Conservation (phyloP, 2,329 filamentous ascomycete genomes). For the Hypoxylon sp. region DNA sequence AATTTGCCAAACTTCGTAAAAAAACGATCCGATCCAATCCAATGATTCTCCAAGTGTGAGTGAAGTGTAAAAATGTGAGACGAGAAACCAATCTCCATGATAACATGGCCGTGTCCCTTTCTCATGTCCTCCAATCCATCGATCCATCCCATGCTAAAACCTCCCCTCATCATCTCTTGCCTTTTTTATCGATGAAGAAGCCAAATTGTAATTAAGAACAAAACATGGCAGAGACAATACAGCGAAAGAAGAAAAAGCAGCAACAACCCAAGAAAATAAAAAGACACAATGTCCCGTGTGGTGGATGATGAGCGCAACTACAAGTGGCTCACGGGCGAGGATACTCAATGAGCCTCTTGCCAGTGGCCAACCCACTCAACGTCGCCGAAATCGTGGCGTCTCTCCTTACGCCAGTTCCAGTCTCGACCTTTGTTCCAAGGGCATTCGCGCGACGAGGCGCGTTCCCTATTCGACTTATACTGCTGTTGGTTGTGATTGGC, state of each 20-base stretch:
- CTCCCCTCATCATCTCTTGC: slow-evolving; percentile 37
- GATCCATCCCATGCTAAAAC: slow-evolving; percentile 6
- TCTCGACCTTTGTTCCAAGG: slow-evolving; percentile 67
- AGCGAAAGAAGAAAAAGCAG: slow-evolving; percentile 40
- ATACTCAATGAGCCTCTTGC: slow-evolving; percentile 63
- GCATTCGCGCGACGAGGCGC: slow-evolving; percentile 56
- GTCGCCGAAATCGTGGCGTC: slow-evolving; percentile 74
- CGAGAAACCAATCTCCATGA: too few relatives aligned
- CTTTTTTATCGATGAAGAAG: too few relatives aligned
- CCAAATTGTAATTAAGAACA: slow-evolving; percentile 45
- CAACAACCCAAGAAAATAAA: slow-evolving; percentile 36
- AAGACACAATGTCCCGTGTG: slow-evolving; percentile 40
- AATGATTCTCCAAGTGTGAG: too few relatives aligned
- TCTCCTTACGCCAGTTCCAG: slow-evolving; percentile 70
- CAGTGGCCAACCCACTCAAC: slow-evolving; percentile 96
- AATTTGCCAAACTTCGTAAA: slow-evolving; percentile 45
- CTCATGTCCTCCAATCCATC: slow-evolving; percentile 1
- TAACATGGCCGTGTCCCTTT: too few relatives aligned
- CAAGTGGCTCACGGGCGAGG: slow-evolving; percentile 62
- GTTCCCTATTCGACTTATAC: slow-evolving; percentile 56
- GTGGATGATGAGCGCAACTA: slow-evolving; percentile 59
- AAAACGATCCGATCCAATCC: slow-evolving; percentile 44
- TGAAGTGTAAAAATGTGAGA: too few relatives aligned
- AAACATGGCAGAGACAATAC: slow-evolving; percentile 44
- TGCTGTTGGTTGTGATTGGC: slow-evolving; percentile 47